phyloP scores from a whole-genome alignment of 306 rosid species.

The Trifolium fragiferum region DNA sequence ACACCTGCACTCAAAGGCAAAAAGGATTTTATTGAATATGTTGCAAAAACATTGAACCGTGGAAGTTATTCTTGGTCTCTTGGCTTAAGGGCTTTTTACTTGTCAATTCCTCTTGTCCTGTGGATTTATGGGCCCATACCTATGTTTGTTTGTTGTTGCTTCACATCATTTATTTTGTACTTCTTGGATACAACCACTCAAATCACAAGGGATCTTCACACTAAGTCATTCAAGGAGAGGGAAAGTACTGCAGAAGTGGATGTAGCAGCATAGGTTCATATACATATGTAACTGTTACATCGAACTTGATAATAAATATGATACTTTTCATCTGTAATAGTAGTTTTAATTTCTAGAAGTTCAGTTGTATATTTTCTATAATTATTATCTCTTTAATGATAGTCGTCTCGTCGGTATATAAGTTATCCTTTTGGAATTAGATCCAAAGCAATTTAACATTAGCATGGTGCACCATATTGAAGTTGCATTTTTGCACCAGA shows the following conservation, averaged over 20 bases:
- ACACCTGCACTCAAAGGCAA: conserved; percentile 66
- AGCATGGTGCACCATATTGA: no score
- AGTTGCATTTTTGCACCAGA: no score
- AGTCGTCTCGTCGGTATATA: no score
- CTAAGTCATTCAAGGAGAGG: conserved; percentile 51
- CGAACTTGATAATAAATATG: conserved; percentile 27
- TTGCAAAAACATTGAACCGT: conserved; percentile 71
- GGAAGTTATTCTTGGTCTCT: conserved; percentile 91
- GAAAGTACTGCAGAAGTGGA: conserved; percentile 44
- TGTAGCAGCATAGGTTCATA: conserved; percentile 43
- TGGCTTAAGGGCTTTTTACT: conserved; percentile 82
- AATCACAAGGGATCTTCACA: conserved; percentile 76
- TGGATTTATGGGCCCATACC: conserved; percentile 96
- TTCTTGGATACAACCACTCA: conserved; percentile 86
- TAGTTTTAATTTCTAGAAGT: not conserved
- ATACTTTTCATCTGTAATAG: not conserved
- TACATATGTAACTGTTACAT: conserved; percentile 30
- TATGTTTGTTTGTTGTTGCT: conserved; percentile 72
- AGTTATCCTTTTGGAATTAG: no score
- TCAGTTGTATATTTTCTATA: conserved; percentile 23
- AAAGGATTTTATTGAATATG: conserved; percentile 59
- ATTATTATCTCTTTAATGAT: not conserved
- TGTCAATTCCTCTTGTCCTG: conserved; percentile 83
- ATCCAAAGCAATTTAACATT: no score
- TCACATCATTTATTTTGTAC: conserved; percentile 69